Evolutionary conservation across 768 basidiomycete species (phyloP), one percentile per base, ranked within the genome.

Genomic region (Mycena chlorophos): DNA sequence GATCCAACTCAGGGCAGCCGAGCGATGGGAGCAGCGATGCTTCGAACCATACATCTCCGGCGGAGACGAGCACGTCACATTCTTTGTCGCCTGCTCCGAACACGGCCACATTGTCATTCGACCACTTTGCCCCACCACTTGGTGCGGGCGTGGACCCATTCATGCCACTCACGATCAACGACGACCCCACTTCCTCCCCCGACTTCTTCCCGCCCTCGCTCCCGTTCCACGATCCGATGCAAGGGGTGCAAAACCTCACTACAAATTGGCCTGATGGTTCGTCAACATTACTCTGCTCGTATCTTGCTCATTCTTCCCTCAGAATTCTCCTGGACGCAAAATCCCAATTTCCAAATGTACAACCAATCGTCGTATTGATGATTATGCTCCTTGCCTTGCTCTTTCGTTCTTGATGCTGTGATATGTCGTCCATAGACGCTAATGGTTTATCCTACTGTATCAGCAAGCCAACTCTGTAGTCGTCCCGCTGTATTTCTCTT

Each of bases 201-300:
- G 70, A 78, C 3, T 76, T 81, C 61, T 81, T 84, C 70, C 75
- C 80, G 31, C 75, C 82, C 1, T 75, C 81, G 13, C 72, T 86
- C 61, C 76, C 78, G 2, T 84, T 84, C 61, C 71, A 75, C 17
- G 82, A 83, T 37, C 78, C 87, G 25, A 62, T 87, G 67, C 80
- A 85, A 51, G 82, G 83, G 23, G 79, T 86, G 64, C 83, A 85
- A 61, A 77, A 81, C 27, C 66, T 87, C 63, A 72, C 77, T 16
- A 67, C 71, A 40, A 69, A 71, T 2, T 86, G 83, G 84, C 79
- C 77, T 31, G 82, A 83, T 64, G 79, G 85, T 86, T 58, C 61
- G 80, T 66, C 45, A 28, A 49, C 29, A 49, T 40, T 30, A 23
- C 28, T 39, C 12, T 30, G 52, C 3, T 14, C 13, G 16, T 28